phyloP scores from a whole-genome alignment of 768 basidiomycete genomes.

The Agaricus blazei region DNA sequence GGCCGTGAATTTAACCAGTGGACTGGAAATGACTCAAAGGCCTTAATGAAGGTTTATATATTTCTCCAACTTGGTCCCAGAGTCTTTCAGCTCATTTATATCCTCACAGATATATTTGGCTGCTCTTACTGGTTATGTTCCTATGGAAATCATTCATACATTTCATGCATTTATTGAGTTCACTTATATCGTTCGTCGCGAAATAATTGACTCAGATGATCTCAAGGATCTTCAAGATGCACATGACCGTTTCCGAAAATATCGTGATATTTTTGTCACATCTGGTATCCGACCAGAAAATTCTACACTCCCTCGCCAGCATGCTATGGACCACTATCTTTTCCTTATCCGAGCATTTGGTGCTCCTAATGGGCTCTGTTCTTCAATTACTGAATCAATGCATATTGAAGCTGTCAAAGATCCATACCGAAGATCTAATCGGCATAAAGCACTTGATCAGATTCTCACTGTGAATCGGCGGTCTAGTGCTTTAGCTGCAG shows the following conservation, averaged over 20 bases:
- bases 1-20: conserved; percentile 27
- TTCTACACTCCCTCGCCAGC: conserved; percentile 20
- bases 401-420: conserved; percentile 29
- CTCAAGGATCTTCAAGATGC: conserved; percentile 14
- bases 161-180: conserved; percentile 27
- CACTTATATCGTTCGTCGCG: conserved; percentile 24
- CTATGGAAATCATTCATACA: conserved; percentile 14
- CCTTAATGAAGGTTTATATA: conserved; percentile 27
- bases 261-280: conserved; percentile 23
- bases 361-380: conserved; percentile 23
- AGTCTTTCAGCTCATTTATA: not conserved
- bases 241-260: conserved; percentile 20
- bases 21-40: conserved; percentile 33
- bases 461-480: conserved; percentile 29
- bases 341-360: conserved; percentile 17
- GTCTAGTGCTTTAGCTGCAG: conserved; percentile 23
- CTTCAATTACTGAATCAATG: conserved; percentile 27
- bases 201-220: not conserved
- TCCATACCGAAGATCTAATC: conserved; percentile 28
- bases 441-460: conserved; percentile 25
- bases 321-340: conserved; percentile 18
- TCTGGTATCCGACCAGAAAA: conserved; percentile 7
- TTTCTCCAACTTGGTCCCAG: not conserved
- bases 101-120: conserved; percentile 14
- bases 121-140: conserved; percentile 15